Conservation (phyloP, 2,329 filamentous ascomycete species). For the Colletotrichum sp. region DNA sequence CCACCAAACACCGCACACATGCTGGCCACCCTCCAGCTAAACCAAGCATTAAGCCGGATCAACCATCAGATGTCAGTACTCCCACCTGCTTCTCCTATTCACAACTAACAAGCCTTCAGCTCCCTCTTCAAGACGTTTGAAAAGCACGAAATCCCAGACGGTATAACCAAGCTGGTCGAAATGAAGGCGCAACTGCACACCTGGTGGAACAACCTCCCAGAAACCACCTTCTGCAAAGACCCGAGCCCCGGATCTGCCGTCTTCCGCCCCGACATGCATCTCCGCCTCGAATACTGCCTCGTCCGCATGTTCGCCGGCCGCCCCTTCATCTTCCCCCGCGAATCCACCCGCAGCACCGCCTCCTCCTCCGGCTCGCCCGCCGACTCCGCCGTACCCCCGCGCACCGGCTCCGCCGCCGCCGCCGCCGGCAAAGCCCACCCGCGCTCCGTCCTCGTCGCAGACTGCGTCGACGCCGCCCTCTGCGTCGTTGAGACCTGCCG, state of each 20-base stretch:
- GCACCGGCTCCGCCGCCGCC: background rate
- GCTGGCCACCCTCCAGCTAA: slow-evolving; percentile 45
- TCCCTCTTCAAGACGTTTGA: slow-evolving; percentile 36
- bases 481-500: slow-evolving; percentile 56
- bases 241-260: slow-evolving; percentile 42
- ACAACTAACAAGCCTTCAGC: slow-evolving; percentile 24
- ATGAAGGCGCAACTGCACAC: slow-evolving; percentile 39
- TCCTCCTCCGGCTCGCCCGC: slow-evolving; percentile 32
- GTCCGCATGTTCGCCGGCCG: slow-evolving; percentile 59
- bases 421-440: slow-evolving; percentile 29
- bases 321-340: slow-evolving; percentile 52
- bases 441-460: slow-evolving; percentile 47
- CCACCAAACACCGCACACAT: slow-evolving; percentile 50
- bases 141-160: slow-evolving; percentile 34
- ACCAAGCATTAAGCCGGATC: slow-evolving; percentile 38
- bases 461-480: slow-evolving; percentile 58
- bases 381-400: slow-evolving; percentile 28
- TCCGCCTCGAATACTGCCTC: slow-evolving; percentile 58
- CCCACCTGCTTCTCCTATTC: fast-evolving
- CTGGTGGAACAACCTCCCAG: slow-evolving; percentile 42
- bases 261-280: slow-evolving; percentile 53
- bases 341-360: slow-evolving; percentile 29
- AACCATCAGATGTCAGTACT: slow-evolving; percentile 41
- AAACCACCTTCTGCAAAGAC: slow-evolving; percentile 37
- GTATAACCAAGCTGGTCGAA: slow-evolving; percentile 36